These are phyloP conservation scores for Tylopilus intermedius DNA, from an alignment of 768 basidiomycete species.

Conservation along the genomic window DNA sequence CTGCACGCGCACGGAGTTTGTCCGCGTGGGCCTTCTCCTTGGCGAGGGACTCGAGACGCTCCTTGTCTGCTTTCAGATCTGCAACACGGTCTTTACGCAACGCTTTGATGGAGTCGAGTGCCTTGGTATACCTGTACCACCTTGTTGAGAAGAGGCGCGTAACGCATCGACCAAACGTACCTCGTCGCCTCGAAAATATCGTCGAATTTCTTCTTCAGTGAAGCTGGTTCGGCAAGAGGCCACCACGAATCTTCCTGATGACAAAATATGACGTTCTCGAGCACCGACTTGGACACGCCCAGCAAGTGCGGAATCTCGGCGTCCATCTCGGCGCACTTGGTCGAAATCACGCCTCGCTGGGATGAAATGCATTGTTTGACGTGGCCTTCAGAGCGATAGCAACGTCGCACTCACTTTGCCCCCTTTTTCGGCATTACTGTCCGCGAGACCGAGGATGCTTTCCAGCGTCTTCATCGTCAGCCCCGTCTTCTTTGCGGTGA, in stretches of 20 bases:
- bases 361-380: not conserved
- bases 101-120: constrained; percentile 84
- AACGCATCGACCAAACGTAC: constrained; percentile 34
- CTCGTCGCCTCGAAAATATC: constrained; percentile 99
- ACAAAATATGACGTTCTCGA: constrained; percentile 99
- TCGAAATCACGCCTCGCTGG: constrained; percentile 86
- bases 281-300: constrained; percentile 95
- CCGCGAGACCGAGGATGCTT: constrained; percentile 74
- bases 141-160: not conserved
- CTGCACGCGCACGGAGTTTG: constrained; percentile 65
- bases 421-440: constrained; percentile 58
- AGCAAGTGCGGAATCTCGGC: constrained; percentile 87
- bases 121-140: constrained; percentile 82
- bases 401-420: constrained; percentile 55
- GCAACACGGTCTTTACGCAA: constrained; percentile 86
- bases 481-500: constrained; percentile 90
- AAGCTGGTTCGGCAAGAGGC: constrained; percentile 88
- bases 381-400: not conserved
- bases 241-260: constrained; percentile 99
- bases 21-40: constrained; percentile 84
- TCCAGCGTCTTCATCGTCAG: constrained; percentile 98
- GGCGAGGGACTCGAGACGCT: constrained; percentile 70
- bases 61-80: constrained; percentile 91
- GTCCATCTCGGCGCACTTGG: constrained; percentile 97
- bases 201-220: constrained; percentile 97